phyloP scores from a whole-genome alignment of 2,329 filamentous ascomycete species.

The Claviceps humidiphila region DNA sequence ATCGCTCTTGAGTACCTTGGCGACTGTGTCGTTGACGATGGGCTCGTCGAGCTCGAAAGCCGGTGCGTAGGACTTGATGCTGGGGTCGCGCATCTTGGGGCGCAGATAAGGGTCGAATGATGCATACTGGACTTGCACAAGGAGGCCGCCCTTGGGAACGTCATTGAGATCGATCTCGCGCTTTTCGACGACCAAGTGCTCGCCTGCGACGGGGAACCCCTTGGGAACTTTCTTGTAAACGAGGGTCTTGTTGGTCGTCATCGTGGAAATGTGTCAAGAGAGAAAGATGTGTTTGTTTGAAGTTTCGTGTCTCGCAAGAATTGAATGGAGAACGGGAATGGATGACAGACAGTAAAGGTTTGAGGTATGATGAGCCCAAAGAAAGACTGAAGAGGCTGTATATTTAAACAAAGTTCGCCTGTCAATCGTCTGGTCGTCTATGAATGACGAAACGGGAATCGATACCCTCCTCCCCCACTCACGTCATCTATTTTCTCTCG shows the following conservation, averaged over 20 bases:
- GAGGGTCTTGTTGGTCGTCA: slow-evolving; percentile 54
- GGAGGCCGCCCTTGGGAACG: slow-evolving; percentile 47
- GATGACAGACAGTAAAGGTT: too few relatives aligned
- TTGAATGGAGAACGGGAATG: background rate
- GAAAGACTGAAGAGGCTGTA: too few relatives aligned
- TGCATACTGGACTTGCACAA: slow-evolving; percentile 58
- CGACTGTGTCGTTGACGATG: slow-evolving; percentile 50
- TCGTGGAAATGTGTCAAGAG: slow-evolving; percentile 7
- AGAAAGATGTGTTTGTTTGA: background rate
- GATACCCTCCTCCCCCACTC: too few relatives aligned
- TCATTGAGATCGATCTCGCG: slow-evolving; percentile 53
- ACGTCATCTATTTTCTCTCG: too few relatives aligned
- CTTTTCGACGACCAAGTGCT: slow-evolving; percentile 56
- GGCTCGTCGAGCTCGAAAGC: slow-evolving; percentile 46
- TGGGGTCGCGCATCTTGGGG: slow-evolving; percentile 57
- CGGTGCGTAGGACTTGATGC: slow-evolving; percentile 44
- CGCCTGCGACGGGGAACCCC: slow-evolving; percentile 53
- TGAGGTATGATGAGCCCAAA: too few relatives aligned
- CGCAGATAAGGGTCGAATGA: slow-evolving; percentile 81
- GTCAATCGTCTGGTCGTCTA: too few relatives aligned
- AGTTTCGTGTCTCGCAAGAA: background rate
- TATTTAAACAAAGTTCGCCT: too few relatives aligned
- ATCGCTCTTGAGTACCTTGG: slow-evolving; percentile 59
- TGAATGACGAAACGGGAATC: too few relatives aligned
- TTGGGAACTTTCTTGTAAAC: slow-evolving; percentile 58